Base-by-base conservation (phyloP, 2,329 filamentous ascomycete genomes). In the Teratosphaeriaceae sp. region DNA sequence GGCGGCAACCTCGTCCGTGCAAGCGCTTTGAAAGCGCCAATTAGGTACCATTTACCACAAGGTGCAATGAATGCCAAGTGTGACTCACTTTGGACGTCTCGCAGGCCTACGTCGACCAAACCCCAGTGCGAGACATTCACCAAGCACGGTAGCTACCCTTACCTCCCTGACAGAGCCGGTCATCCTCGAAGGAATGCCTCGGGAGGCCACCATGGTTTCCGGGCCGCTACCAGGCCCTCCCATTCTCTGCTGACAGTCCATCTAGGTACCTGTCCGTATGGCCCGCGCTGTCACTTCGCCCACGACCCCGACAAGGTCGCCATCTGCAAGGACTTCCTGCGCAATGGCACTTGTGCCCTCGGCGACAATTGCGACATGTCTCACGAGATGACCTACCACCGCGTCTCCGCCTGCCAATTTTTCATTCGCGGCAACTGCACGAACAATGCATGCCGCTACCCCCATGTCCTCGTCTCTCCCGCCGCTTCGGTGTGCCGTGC, bases 271-370 rank as follows among this genome's bases (percentile, higher is more conserved):
- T 98, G 92, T 65, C 73, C 80, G 43, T 87, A 87, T 65, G 89
- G 90, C 46, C 83, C 84, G 6, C 71, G 69, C 37, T 98, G 92
- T 66, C 82, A 78, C 43, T 92, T 84, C 61, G 71, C 81, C 38
- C 92, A 98, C 72, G 86, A 98, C 60, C 78, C 85, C 31, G 73
- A 79, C 61, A 94, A 87, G 68, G 86, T 94, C 58, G 86, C 90
- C 43, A 81, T 92, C 44, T 98, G 92, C 79, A 92, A 87, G 66
- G 82, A 86, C 42, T 88, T 85, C 62, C 74, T 97, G 42, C 81
- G 82, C 59, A 88, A 84, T 61, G 84, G 85, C 60, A 74, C 76
- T 57, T 98, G 92, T 70, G 70, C 73, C 55, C 78, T 79, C 63
- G 88, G 88, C 66, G 78, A 83, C 59, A 75, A 75, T 58, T 98